Conservation (phyloP, 2,329 filamentous ascomycete genomes). For the Aureobasidium sp. region DNA sequence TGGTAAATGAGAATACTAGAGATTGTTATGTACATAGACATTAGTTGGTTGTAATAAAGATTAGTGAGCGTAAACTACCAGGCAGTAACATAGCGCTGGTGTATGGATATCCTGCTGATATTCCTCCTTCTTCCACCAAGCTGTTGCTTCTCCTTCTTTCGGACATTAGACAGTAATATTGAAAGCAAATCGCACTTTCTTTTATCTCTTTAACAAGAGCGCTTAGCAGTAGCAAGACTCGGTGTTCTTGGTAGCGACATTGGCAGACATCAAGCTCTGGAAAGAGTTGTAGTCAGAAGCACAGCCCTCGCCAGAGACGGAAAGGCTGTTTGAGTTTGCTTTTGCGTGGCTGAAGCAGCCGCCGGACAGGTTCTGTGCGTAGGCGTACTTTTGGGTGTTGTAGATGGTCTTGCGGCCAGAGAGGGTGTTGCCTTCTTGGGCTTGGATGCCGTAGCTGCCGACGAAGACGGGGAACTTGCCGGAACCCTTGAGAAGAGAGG, state of each 20-base stretch:
- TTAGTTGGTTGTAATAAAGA: background rate
- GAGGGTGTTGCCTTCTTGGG: constrained; percentile 29
- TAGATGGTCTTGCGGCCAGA: constrained; percentile 25
- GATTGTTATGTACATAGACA: constrained; percentile 12
- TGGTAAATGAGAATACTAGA: background rate
- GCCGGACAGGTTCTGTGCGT: constrained; percentile 28
- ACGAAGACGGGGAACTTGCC: constrained; percentile 30
- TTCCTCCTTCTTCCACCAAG: background rate
- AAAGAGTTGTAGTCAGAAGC: constrained; percentile 6
- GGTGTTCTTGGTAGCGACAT: constrained; percentile 6
- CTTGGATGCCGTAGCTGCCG: constrained; percentile 32
- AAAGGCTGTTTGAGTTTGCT: background rate
- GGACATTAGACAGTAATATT: background rate
- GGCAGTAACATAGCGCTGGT: background rate
- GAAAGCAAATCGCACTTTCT: background rate
- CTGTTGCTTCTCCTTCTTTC: background rate
- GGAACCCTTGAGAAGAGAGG: constrained; percentile 20
- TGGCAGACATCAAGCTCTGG: constrained; percentile 8
- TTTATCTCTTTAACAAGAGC: background rate
- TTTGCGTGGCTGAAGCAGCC: constrained; percentile 24
- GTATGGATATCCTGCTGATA: background rate
- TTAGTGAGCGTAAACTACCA: constrained; percentile 8
- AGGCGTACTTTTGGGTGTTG: constrained; percentile 31
- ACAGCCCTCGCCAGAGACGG: background rate
- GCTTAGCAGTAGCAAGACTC: constrained; percentile 12